These are phyloP conservation scores for Punica granatum DNA, from an alignment of 345 rosid species.

Conservation along the genomic window DNA sequence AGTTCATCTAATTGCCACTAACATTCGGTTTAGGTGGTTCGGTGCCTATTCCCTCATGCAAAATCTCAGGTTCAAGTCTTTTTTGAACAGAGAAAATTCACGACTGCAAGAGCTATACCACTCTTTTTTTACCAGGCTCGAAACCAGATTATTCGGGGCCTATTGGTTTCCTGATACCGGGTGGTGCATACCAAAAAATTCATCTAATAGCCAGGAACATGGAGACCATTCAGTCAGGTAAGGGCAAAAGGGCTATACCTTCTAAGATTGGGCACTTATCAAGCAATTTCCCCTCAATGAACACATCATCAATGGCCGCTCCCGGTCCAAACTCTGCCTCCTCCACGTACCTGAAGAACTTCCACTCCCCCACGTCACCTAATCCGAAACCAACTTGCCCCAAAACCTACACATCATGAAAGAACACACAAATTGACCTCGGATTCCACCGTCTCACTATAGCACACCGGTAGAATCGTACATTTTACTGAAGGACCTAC, in stretches of 20 bases:
- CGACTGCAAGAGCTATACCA: no score
- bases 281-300: slow-evolving; percentile 38
- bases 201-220: background rate
- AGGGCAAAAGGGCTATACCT: slow-evolving; percentile 23
- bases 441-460: background rate
- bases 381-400: slow-evolving; percentile 37
- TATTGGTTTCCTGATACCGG: no score
- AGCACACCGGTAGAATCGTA: background rate
- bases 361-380: slow-evolving; percentile 53
- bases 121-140: no score
- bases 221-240: background rate
- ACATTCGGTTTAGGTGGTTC: no score
- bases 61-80: no score
- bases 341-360: slow-evolving; percentile 40
- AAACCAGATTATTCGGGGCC: no score
- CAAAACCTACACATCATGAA: slow-evolving; percentile 34
- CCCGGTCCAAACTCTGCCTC: slow-evolving; percentile 87
- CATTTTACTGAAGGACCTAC: slow-evolving; percentile 19
- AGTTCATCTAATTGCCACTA: no score
- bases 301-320: slow-evolving; percentile 38
- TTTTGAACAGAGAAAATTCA: no score
- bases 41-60: no score
- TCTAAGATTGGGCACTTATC: slow-evolving; percentile 17
- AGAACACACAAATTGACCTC: background rate
- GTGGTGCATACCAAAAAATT: no score